Evolutionary conservation across 2,329 filamentous ascomycete genomes (phyloP), one percentile per base, ranked within the genome.

Genomic region (Orbilia blumenaviensis): DNA sequence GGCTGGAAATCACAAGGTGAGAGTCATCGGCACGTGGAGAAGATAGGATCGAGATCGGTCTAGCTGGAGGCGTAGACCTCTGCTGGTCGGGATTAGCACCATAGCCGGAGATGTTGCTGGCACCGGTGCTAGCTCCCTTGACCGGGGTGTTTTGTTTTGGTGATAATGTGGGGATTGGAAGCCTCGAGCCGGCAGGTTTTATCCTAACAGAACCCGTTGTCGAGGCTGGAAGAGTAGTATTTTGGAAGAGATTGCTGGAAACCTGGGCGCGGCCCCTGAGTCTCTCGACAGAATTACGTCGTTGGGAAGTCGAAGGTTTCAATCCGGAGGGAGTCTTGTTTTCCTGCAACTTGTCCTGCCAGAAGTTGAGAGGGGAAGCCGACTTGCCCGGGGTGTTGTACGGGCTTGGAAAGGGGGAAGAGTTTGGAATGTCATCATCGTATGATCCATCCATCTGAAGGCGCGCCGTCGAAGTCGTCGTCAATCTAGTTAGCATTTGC

Each of bases 211-310:
- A 75, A 38, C 62, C 48, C 18, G 72, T 91, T 84, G 79, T 89
- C 88, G 67, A 90, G 88, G 27, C 14, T 12, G 42, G 3, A 12
- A 46, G 94, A 93, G 83, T 97, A 93, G 85, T 97, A 97, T 85
- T 96, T 92, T 93, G 93, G 82, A 97, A 92, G 87, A 98, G 97
- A 87, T 94, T 97, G 85, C 97, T 98, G 87, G 94, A 97, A 81
- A 99, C 95, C 76, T 95, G 91, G 66, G 94, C 97, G 32, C 93
- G 94, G 82, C 91, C 92, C 85, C 97, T 96, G 74, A 99, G 87
- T 81, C 94, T 94, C 87, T 99, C 95, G 79, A 99, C 94, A 16
- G 94, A 98, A 50, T 92, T 92, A 81, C 94, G 90, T 81, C 92
- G 71, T 89, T 90, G 92, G 89, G 91, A 90, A 6, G 90, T 88